Percentiles rank a stretch among this genome's conserved stretches.
phyloP scores from a whole-genome alignment of 1,284 basidiomycete genomes.

The Leccinum insolens region DNA sequence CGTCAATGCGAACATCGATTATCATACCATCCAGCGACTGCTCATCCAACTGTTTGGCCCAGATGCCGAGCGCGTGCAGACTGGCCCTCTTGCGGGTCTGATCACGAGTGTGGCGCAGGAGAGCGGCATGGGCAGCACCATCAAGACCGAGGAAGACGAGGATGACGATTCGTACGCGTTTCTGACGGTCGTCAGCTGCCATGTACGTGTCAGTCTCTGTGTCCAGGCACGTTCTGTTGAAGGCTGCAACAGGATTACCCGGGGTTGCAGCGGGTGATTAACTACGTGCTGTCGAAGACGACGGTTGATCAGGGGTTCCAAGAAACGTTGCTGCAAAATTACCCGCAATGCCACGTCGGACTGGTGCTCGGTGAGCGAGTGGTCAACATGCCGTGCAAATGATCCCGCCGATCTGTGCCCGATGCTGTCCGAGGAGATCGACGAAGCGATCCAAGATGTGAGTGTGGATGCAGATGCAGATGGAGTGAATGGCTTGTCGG shows the following conservation, averaged over 20 bases:
- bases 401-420: conserved; percentile 85
- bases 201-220: conserved; percentile 45
- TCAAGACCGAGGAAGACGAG: conserved; percentile 90
- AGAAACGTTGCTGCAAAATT: conserved; percentile 27
- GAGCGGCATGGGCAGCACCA: conserved; percentile 74
- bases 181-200: conserved; percentile 82
- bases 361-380: conserved; percentile 85
- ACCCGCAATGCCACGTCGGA: conserved; percentile 59
- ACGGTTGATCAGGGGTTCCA: too few species aligned
- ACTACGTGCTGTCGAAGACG: too few species aligned
- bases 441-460: conserved; percentile 67
- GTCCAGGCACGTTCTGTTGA: not conserved
- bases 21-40: conserved; percentile 83
- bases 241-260: conserved; percentile 48
- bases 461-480: conserved; percentile 23
- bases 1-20: conserved; percentile 81
- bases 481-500: too few species aligned
- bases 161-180: conserved; percentile 83
- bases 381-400: conserved; percentile 94
- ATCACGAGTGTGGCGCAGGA: conserved; percentile 68
- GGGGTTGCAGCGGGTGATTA: too few species aligned
- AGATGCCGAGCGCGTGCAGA: conserved; percentile 73
- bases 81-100: conserved; percentile 77
- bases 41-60: conserved; percentile 79
- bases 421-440: conserved; percentile 84